Conservation (phyloP, 139 green algal species). For the Picochlorum sp. region DNA sequence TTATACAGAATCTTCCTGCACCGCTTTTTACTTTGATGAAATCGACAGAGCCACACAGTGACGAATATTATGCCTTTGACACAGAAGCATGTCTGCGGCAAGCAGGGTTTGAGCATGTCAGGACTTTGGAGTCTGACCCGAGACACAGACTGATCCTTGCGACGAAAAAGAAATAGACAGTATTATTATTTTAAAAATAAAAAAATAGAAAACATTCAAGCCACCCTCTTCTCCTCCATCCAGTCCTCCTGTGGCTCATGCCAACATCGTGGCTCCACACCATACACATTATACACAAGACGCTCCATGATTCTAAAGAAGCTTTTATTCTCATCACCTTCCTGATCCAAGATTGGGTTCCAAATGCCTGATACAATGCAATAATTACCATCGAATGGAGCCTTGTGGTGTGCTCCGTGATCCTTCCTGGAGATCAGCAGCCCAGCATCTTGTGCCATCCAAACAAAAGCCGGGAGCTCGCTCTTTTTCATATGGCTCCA, state of each 20-base stretch:
- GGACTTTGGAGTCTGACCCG: slow-evolving; percentile 58
- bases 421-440: slow-evolving; percentile 69
- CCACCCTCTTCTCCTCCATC: slow-evolving; percentile 14
- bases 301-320: slow-evolving; percentile 44
- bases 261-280: slow-evolving; percentile 89
- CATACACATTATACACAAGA: slow-evolving; percentile 46
- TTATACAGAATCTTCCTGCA: slow-evolving; percentile 76
- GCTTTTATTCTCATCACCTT: slow-evolving; percentile 6
- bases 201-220: background rate
- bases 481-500: slow-evolving; percentile 90
- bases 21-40: slow-evolving; percentile 80
- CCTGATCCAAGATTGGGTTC: slow-evolving; percentile 78
- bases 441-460: slow-evolving; percentile 47
- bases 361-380: slow-evolving; percentile 89
- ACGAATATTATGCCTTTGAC: slow-evolving; percentile 68
- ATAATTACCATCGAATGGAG: slow-evolving; percentile 95
- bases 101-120: slow-evolving; percentile 52
- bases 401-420: slow-evolving; percentile 87
- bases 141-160: slow-evolving; percentile 66
- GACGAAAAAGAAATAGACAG: background rate
- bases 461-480: slow-evolving; percentile 62
- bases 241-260: slow-evolving; percentile 31
- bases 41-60: slow-evolving; percentile 65
- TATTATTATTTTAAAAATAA: background rate
- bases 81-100: slow-evolving; percentile 47